Evolutionary conservation across 2,329 filamentous ascomycete species (phyloP).

Genomic region (Ophiognomonia clavigignenti-juglandacearum): DNA sequence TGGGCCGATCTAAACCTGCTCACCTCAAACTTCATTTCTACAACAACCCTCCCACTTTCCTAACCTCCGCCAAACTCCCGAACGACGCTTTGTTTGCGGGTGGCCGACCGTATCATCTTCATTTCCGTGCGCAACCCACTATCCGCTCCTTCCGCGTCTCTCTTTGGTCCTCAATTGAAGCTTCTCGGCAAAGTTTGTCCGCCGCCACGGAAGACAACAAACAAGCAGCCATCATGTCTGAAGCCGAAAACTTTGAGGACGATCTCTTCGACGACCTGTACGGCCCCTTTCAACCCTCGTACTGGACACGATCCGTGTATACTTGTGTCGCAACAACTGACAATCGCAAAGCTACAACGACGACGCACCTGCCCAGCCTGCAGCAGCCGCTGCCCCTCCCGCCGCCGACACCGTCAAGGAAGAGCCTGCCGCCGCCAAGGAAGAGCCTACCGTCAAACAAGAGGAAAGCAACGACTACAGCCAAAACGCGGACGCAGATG

Average conservation of each 20-base stretch:
- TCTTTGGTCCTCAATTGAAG: not conserved
- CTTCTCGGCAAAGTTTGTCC: not conserved
- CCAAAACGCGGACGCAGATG: not conserved
- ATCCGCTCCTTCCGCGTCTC: not conserved
- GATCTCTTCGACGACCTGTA: conserved; percentile 91
- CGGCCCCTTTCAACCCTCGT: conserved; percentile 26
- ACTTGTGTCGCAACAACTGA: too few relatives aligned
- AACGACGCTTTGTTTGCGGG: too few relatives aligned
- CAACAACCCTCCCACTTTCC: too few relatives aligned
- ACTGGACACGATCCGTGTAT: too few relatives aligned
- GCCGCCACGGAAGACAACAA: not conserved
- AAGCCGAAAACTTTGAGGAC: conserved; percentile 74
- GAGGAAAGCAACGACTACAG: conserved; percentile 25
- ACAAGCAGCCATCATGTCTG: conserved; percentile 54
- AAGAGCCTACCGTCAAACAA: conserved; percentile 16
- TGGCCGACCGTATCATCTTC: too few relatives aligned
- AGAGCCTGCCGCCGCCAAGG: conserved; percentile 21
- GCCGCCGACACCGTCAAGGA: conserved; percentile 11
- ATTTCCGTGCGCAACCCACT: too few relatives aligned
- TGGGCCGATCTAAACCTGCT: too few relatives aligned
- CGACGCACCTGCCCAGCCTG: conserved; percentile 45
- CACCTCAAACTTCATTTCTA: too few relatives aligned
- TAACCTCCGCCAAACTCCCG: too few relatives aligned
- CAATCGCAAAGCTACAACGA: conserved; percentile 53
- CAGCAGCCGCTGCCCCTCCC: conserved; percentile 19